Evolutionary conservation across 2,329 filamentous ascomycete species (phyloP).

Genomic region (Trichoderma sp.): DNA sequence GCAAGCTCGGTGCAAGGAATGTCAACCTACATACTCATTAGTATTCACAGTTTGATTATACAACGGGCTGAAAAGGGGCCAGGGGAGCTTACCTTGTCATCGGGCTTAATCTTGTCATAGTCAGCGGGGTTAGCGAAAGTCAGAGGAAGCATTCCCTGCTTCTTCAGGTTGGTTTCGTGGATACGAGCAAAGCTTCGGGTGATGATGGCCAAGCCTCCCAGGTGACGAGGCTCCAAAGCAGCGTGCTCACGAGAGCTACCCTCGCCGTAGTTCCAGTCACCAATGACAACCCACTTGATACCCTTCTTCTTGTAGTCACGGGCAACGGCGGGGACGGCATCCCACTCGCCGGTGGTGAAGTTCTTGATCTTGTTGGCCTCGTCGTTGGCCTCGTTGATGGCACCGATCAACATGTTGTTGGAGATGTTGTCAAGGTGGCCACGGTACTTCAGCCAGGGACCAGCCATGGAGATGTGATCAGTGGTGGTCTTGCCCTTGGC

Average conservation of each 20-base stretch:
- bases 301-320: constrained; percentile 98
- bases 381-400: constrained; percentile 91
- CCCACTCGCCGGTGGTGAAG: constrained; percentile 76
- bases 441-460: constrained; percentile 98
- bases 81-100: constrained; percentile 64
- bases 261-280: constrained; percentile 99
- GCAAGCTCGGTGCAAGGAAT: constrained; percentile 83
- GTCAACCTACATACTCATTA: constrained; percentile 56
- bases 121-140: constrained; percentile 93
- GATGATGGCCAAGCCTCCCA: constrained; percentile 96
- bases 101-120: constrained; percentile 93
- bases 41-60: neutral
- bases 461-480: constrained; percentile 96
- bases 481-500: constrained; percentile 93
- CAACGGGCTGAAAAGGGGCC: constrained; percentile 3
- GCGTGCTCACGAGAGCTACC: constrained; percentile 97
- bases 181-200: constrained; percentile 96
- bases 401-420: constrained; percentile 99
- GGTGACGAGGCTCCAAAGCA: constrained; percentile 93
- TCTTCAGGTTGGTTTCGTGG: constrained; percentile 99
- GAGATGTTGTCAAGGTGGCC: constrained; percentile 99
- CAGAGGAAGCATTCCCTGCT: constrained; percentile 99
- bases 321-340: constrained; percentile 86
- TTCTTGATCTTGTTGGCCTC: constrained; percentile 99
- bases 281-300: constrained; percentile 93